A percentile compares a stretch with the other conserved stretches of the same genome.
Evolutionary conservation across 305 asterid genomes (phyloP).

Genomic region (Coffea humblotiana): DNA sequence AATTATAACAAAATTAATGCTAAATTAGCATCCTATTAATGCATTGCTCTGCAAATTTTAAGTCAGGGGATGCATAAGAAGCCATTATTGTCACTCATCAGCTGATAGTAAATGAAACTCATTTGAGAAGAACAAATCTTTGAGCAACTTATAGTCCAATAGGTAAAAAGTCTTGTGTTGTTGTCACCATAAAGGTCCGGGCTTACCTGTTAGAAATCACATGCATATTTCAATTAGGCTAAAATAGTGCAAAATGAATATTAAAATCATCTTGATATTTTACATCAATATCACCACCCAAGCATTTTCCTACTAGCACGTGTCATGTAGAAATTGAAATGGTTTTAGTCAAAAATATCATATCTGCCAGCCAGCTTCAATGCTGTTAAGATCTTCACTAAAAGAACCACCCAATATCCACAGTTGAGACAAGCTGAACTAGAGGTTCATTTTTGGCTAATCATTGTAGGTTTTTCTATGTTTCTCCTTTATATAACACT

Average conservation of each 20-base stretch:
- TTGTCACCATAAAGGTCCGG: constrained; percentile 94
- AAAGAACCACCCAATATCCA: constrained; percentile 96
- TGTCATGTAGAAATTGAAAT: background rate
- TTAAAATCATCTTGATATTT: background rate
- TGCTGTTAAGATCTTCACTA: constrained; percentile 96
- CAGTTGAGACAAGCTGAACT: constrained; percentile 90
- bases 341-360: constrained; percentile 18
- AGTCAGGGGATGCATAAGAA: no score
- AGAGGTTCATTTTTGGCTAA: no score
- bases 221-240: constrained; percentile 21
- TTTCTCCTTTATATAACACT: background rate
- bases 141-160: constrained; percentile 76
- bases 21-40: no score
- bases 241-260: constrained; percentile 11
- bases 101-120: background rate
- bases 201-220: constrained; percentile 64
- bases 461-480: no score
- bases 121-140: background rate
- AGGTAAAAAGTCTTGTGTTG: constrained; percentile 88
- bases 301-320: background rate
- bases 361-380: constrained; percentile 99
- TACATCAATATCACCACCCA: background rate
- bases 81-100: no score
- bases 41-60: no score
- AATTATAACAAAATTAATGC: no score